phyloP scores from a whole-genome alignment of 2,329 filamentous ascomycete genomes.

The Sporothrix pseudoabietina region DNA sequence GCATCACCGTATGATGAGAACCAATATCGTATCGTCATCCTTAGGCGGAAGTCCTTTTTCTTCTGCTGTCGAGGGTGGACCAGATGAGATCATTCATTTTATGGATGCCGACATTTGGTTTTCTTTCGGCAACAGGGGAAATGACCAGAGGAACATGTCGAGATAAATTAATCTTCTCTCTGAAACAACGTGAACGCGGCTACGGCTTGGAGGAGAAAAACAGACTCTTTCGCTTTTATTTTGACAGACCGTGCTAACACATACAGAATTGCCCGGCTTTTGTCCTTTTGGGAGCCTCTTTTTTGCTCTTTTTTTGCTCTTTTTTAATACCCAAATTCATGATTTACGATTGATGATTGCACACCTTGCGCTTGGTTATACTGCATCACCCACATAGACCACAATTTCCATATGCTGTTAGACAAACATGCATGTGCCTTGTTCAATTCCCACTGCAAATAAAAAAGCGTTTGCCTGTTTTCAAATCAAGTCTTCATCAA shows the following conservation, averaged over 20 bases:
- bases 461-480: neutral
- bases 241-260: neutral
- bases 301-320: no score
- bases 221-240: no score
- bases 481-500: neutral
- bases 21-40: slow-evolving; percentile 84
- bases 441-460: no score
- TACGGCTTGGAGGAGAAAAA: neutral
- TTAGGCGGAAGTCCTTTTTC: slow-evolving; percentile 71
- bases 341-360: slow-evolving; percentile 14
- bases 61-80: neutral
- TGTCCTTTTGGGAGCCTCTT: neutral
- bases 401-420: no score
- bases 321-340: slow-evolving; percentile 4
- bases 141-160: slow-evolving; percentile 43
- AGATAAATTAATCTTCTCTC: slow-evolving; percentile 55
- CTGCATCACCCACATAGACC: neutral
- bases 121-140: slow-evolving; percentile 18
- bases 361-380: neutral
- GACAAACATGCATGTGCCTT: neutral
- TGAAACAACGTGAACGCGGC: slow-evolving; percentile 40
- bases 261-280: neutral
- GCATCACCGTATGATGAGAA: slow-evolving; percentile 71
- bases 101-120: slow-evolving; percentile 37
- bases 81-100: neutral